Evolutionary conservation across 371 early-diverging fungal genomes (phyloP).

Genomic region (Mucor indicus): DNA sequence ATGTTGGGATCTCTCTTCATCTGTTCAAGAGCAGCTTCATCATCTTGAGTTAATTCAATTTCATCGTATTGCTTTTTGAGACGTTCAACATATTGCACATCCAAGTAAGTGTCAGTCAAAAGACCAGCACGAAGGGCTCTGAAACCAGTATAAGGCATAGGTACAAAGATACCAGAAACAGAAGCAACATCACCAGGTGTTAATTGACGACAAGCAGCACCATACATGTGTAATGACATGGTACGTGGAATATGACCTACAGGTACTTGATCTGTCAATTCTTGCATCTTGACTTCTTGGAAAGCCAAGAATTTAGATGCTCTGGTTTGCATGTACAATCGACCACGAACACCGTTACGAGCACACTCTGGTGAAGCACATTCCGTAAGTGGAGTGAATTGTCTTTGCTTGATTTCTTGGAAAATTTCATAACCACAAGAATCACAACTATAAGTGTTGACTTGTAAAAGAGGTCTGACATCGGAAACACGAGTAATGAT

Average conservation of each 20-base stretch:
- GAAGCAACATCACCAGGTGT: constrained; percentile 93
- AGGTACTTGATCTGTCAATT: constrained; percentile 97
- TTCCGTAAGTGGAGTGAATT: constrained; percentile 86
- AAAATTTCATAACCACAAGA: constrained; percentile 97
- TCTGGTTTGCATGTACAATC: constrained; percentile 91
- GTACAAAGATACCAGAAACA: constrained; percentile 92
- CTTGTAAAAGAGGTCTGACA: constrained; percentile 92
- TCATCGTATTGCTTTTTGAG: constrained; percentile 88
- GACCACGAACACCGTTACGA: constrained; percentile 82
- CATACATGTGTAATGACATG: constrained; percentile 90
- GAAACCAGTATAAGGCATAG: constrained; percentile 94
- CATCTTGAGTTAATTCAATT: constrained; percentile 67
- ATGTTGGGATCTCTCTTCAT: constrained; percentile 71
- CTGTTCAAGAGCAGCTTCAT: constrained; percentile 57
- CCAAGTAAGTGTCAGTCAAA: constrained; percentile 94
- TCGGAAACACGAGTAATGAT: constrained; percentile 97
- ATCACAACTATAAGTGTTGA: constrained; percentile 96
- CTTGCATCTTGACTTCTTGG: constrained; percentile 96
- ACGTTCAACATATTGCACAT: constrained; percentile 83
- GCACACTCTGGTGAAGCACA: constrained; percentile 89
- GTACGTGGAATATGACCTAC: constrained; percentile 98
- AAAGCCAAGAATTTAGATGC: constrained; percentile 93
- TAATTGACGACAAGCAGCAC: constrained; percentile 76
- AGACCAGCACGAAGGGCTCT: constrained; percentile 92
- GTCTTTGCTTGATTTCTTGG: constrained; percentile 87